Percentiles rank a stretch among this genome's conserved stretches.
These are phyloP conservation scores for Trichomonascaceae sp. DNA, from an alignment of 1,139 yeast genomes.

Conservation along the genomic window DNA sequence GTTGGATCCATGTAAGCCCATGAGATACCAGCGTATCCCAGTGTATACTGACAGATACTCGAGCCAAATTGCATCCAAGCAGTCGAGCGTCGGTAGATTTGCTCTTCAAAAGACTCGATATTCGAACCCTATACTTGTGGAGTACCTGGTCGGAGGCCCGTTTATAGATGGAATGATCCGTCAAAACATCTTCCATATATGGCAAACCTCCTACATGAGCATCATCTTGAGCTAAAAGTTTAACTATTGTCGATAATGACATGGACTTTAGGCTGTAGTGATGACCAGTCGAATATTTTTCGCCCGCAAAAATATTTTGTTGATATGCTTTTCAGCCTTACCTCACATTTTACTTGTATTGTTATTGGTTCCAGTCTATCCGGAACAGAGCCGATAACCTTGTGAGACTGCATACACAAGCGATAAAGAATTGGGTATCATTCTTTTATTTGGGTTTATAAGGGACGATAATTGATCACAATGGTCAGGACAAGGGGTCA, in stretches of 20 bases:
- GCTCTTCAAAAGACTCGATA: conserved; percentile 35
- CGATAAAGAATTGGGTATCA: background rate
- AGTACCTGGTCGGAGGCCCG: conserved; percentile 23
- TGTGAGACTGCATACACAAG: background rate
- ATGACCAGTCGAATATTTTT: background rate
- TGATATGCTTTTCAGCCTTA: conserved; percentile 1
- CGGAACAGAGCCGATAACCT: background rate
- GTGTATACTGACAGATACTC: conserved; percentile 24
- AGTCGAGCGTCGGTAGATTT: conserved; percentile 27
- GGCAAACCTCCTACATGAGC: background rate
- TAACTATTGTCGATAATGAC: conserved; percentile 1
- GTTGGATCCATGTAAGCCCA: conserved; percentile 52
- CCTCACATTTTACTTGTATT: background rate
- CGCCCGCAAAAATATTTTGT: conserved; percentile 1
- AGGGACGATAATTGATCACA: background rate
- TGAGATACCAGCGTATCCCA: conserved; percentile 36
- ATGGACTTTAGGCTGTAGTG: background rate
- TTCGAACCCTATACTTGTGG: conserved; percentile 32
- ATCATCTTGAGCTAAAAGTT: conserved; percentile 3
- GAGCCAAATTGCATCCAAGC: conserved; percentile 32
- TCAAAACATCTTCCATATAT: background rate
- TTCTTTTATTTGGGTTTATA: background rate
- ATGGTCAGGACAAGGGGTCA: background rate
- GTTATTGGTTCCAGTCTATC: background rate
- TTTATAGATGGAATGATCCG: conserved; percentile 3